A percentile compares a stretch with the other conserved stretches of the same genome.
These are phyloP conservation scores for Pyronema omphalodes DNA, from an alignment of 495 filamentous ascomycete species.

Conservation along the genomic window DNA sequence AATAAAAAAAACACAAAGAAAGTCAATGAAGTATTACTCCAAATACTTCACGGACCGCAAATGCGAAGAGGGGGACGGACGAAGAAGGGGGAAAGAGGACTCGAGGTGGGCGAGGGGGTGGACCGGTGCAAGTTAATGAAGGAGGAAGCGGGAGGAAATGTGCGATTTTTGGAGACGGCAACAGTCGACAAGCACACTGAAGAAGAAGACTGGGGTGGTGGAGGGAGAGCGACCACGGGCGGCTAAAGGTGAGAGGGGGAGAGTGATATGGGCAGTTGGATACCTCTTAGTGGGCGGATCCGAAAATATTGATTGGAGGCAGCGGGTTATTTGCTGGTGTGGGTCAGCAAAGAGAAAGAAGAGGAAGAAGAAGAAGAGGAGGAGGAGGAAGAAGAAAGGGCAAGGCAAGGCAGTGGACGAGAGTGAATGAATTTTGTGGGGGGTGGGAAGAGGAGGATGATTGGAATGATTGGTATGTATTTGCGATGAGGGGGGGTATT, in stretches of 20 bases:
- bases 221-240: conserved; percentile 3
- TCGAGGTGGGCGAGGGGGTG: conserved; percentile 15
- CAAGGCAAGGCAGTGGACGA: too few species aligned
- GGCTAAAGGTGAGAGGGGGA: neutral
- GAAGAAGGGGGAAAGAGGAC: conserved; percentile 6
- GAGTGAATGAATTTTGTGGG: too few species aligned
- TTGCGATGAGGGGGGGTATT: too few species aligned
- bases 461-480: too few species aligned
- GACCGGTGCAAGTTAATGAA: conserved; percentile 10
- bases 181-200: conserved; percentile 9
- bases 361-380: too few species aligned
- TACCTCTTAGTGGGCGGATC: neutral
- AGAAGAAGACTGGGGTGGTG: conserved; percentile 16
- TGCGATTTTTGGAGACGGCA: conserved; percentile 13
- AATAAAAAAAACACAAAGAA: conserved; percentile 26
- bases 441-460: too few species aligned
- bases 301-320: neutral
- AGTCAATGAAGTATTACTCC: conserved; percentile 20
- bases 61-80: conserved; percentile 18
- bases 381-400: too few species aligned
- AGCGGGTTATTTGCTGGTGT: neutral
- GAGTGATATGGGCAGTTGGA: neutral
- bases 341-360: too few species aligned
- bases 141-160: conserved; percentile 12
- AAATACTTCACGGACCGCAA: conserved; percentile 21